Percentiles rank a stretch among this genome's conserved stretches.
Conservation (phyloP, 1,284 basidiomycete genomes). For the Vanrija humicola region DNA sequence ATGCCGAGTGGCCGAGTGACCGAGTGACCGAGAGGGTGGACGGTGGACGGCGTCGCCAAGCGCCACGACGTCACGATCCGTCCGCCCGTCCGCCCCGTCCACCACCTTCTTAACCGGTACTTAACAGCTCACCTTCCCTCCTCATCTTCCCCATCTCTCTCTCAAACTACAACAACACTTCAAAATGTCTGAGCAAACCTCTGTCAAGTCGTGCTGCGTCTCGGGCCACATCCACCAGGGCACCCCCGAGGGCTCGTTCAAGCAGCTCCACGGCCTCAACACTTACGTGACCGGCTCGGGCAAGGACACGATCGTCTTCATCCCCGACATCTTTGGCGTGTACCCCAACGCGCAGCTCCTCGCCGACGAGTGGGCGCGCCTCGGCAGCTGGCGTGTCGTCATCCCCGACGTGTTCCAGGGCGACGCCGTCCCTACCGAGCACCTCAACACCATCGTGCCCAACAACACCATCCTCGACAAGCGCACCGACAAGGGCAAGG, state of each 20-base stretch:
- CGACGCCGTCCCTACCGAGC: conserved; percentile 55
- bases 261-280: conserved; percentile 30
- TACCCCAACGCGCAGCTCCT: conserved; percentile 55
- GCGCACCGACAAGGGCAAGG: conserved; percentile 43
- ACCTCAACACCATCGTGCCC: conserved; percentile 45
- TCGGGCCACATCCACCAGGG: conserved; percentile 42
- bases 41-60: too few relatives aligned
- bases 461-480: conserved; percentile 27
- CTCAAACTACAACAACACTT: too few relatives aligned
- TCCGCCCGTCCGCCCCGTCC: too few relatives aligned
- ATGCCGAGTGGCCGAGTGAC: too few relatives aligned
- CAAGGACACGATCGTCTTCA: conserved; percentile 55
- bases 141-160: too few relatives aligned
- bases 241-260: conserved; percentile 28
- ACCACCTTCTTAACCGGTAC: too few relatives aligned
- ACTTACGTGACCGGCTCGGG: conserved; percentile 35
- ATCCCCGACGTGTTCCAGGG: conserved; percentile 60
- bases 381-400: conserved; percentile 64
- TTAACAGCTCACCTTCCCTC: too few relatives aligned
- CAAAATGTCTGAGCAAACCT: conserved; percentile 30
- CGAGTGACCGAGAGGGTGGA: too few relatives aligned
- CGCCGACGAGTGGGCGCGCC: conserved; percentile 64
- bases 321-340: conserved; percentile 64
- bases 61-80: too few relatives aligned
- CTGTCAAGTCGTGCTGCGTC: conserved; percentile 33